A percentile compares a stretch with the other conserved stretches of the same genome.
Evolutionary conservation across 805 yeast genomes (phyloP).

Genomic region (Nakazawaea laoshanensis): DNA sequence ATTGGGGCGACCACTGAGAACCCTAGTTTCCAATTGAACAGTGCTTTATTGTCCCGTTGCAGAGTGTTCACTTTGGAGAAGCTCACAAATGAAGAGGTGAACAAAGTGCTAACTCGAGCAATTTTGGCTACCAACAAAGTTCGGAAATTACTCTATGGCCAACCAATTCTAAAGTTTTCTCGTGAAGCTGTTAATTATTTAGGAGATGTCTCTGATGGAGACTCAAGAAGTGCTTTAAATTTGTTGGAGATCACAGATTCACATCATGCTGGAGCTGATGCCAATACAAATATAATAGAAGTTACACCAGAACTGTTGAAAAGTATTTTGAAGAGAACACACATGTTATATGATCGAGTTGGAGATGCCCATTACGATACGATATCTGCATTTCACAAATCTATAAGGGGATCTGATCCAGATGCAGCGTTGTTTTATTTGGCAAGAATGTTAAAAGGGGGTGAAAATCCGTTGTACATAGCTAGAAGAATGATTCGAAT

Average conservation of each 20-base stretch:
- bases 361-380: slow-evolving; percentile 95
- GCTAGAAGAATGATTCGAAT: slow-evolving; percentile 89
- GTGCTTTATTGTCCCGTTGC: slow-evolving; percentile 80
- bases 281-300: slow-evolving; percentile 19
- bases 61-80: slow-evolving; percentile 64
- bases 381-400: slow-evolving; percentile 91
- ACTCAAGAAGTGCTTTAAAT: slow-evolving; percentile 78
- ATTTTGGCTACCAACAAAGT: slow-evolving; percentile 49
- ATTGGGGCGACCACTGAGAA: slow-evolving; percentile 98
- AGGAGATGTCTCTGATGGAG: slow-evolving; percentile 76
- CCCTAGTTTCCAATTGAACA: slow-evolving; percentile 73
- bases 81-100: slow-evolving; percentile 40
- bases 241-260: slow-evolving; percentile 67
- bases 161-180: slow-evolving; percentile 42
- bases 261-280: slow-evolving; percentile 18
- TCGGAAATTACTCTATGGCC: slow-evolving; percentile 41
- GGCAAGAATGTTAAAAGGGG: slow-evolving; percentile 83
- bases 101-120: slow-evolving; percentile 48
- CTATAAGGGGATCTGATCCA: slow-evolving; percentile 81
- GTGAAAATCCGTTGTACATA: slow-evolving; percentile 87
- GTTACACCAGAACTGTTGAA: slow-evolving; percentile 31
- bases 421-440: slow-evolving; percentile 87
- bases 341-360: slow-evolving; percentile 66
- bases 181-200: slow-evolving; percentile 57
- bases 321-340: slow-evolving; percentile 36